These are phyloP conservation scores for Hirsutella minnesotensis DNA, from an alignment of 2,329 filamentous ascomycete species.

Conservation along the genomic window DNA sequence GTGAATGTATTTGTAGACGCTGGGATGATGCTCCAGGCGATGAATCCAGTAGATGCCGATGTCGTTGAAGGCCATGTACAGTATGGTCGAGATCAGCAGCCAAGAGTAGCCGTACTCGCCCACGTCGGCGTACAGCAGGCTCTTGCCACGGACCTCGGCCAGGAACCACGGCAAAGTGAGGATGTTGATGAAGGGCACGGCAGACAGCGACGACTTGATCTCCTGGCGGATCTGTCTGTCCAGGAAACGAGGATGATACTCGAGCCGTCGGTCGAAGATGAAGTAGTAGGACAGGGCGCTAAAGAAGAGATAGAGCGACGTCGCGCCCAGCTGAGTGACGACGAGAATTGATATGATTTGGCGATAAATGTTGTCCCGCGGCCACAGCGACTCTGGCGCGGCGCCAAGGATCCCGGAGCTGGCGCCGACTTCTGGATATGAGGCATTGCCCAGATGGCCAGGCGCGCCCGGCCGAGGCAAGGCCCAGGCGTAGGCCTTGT, in stretches of 20 bases:
- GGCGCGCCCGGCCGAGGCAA: conserved; percentile 14
- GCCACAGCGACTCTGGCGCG: conserved; percentile 17
- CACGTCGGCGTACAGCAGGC: conserved; percentile 26
- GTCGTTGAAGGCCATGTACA: conserved; percentile 35
- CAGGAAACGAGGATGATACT: conserved; percentile 34
- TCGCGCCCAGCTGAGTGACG: conserved; percentile 26
- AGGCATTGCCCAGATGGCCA: conserved; percentile 4
- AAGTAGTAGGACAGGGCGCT: conserved; percentile 62
- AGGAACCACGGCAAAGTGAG: conserved; percentile 33
- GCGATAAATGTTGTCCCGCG: conserved; percentile 28
- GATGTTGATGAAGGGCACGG: conserved; percentile 31
- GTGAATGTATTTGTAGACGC: conserved; percentile 33
- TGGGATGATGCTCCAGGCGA: conserved; percentile 31
- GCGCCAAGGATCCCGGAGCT: conserved; percentile 2
- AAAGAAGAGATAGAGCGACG: conserved; percentile 49
- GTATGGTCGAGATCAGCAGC: conserved; percentile 22
- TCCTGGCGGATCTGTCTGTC: conserved; percentile 34
- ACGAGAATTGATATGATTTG: conserved; percentile 25
- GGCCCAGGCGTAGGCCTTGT: conserved; percentile 26
- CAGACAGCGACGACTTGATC: conserved; percentile 28
- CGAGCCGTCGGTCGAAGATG: conserved; percentile 37
- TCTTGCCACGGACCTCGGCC: conserved; percentile 33
- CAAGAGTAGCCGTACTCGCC: conserved; percentile 27
- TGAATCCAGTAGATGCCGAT: conserved; percentile 36
- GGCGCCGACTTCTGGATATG: background rate